A percentile compares a stretch with the other conserved stretches of the same genome.
Conservation (phyloP, 176 grass and related monocot species). For the Echinochloa phyllopogon region DNA sequence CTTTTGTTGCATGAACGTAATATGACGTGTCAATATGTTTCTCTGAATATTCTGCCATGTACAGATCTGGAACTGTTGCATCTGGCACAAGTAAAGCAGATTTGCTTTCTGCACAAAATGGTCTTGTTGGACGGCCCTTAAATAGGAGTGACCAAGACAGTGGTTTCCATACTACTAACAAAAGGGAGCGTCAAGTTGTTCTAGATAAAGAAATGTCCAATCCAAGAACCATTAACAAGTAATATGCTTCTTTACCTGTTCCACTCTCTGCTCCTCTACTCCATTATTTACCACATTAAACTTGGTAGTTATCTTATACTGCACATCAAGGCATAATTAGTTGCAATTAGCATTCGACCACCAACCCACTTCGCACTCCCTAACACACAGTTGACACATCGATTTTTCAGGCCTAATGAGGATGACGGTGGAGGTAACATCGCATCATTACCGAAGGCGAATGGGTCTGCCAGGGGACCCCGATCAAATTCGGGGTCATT, state of each 20-base stretch:
- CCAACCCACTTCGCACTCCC: not conserved
- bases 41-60: conserved; percentile 37
- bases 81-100: conserved; percentile 60
- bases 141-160: conserved; percentile 72
- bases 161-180: conserved; percentile 63
- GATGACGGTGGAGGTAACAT: conserved; percentile 50
- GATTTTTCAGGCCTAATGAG: conserved; percentile 63
- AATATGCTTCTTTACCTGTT: conserved; percentile 45
- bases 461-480: conserved; percentile 67
- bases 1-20: not conserved
- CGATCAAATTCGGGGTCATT: conserved; percentile 72
- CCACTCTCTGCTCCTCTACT: conserved; percentile 29
- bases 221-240: conserved; percentile 78
- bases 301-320: conserved; percentile 26
- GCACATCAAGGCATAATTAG: not conserved
- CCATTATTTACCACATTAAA: conserved; percentile 18
- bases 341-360: conserved; percentile 9
- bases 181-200: conserved; percentile 65
- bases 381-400: conserved; percentile 20
- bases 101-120: conserved; percentile 72
- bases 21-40: conserved; percentile 32
- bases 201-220: conserved; percentile 58
- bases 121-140: conserved; percentile 57
- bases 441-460: conserved; percentile 62
- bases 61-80: conserved; percentile 64